Evolutionary conservation across 345 rosid species (phyloP).

Genomic region (Moricandia moricandioides): DNA sequence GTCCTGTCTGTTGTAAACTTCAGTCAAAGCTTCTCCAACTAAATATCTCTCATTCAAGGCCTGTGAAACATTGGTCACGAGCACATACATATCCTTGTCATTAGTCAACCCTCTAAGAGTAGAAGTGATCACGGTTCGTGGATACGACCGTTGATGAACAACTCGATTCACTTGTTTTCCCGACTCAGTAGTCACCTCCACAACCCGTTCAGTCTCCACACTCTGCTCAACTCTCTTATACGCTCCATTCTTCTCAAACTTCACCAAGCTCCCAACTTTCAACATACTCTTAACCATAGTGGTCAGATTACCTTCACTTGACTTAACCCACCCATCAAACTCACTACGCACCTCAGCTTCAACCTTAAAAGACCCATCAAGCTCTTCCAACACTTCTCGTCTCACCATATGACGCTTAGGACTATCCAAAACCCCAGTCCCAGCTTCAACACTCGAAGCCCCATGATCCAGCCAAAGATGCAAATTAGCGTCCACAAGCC

Average conservation of each 20-base stretch:
- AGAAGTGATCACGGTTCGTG: slow-evolving; percentile 53
- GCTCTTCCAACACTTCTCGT: slow-evolving; percentile 40
- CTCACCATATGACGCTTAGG: slow-evolving; percentile 38
- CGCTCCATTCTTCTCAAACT: slow-evolving; percentile 49
- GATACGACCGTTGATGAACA: slow-evolving; percentile 40
- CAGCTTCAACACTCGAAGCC: slow-evolving; percentile 42
- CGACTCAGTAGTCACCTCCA: slow-evolving; percentile 39
- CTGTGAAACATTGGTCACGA: slow-evolving; percentile 65
- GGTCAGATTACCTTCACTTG: slow-evolving; percentile 63
- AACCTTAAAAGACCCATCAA: slow-evolving; percentile 67
- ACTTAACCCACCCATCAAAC: slow-evolving; percentile 67
- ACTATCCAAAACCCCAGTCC: slow-evolving; percentile 28
- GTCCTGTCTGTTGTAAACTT: slow-evolving; percentile 46
- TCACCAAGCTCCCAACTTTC: slow-evolving; percentile 44
- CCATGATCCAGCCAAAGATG: slow-evolving; percentile 67
- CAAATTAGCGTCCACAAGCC: slow-evolving; percentile 85
- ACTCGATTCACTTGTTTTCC: slow-evolving; percentile 31
- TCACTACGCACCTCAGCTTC: slow-evolving; percentile 47
- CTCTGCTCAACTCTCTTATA: slow-evolving; percentile 50
- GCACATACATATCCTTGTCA: slow-evolving; percentile 40
- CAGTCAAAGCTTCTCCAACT: slow-evolving; percentile 32
- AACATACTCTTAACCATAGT: slow-evolving; percentile 43
- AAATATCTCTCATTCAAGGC: slow-evolving; percentile 38
- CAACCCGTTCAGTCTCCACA: slow-evolving; percentile 40
- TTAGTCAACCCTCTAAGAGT: slow-evolving; percentile 40